Evolutionary conservation across 179 eudicot species (phyloP), one percentile per base, ranked within the genome.

Genomic region (Nepenthes alata): DNA sequence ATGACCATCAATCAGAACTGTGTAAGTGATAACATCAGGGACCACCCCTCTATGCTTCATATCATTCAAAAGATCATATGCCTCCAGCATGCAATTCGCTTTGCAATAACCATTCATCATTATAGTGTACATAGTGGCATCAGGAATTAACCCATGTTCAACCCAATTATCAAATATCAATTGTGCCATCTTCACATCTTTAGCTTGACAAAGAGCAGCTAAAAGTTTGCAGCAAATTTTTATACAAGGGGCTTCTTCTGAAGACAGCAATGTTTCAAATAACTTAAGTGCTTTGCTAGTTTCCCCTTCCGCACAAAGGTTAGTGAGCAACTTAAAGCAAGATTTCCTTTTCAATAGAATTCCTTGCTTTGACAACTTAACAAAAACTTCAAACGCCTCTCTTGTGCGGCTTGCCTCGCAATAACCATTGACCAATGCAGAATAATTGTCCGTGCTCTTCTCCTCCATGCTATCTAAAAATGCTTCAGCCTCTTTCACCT

Each of bases 11-110:
- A 83, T 61, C 65, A 88, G 65, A 61, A 79, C 89, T 35, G 96
- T 85, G 68, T 78, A 88, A 52, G 87, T 78, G 57, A 81, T 41
- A 51, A 85, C 61, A 70, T 88, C 96, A 68, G 96, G 87, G 60
- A 14, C 36, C 48, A 85, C 78, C 35, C 93, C 89, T 66, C 67
- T 77, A 25, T 16, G 61, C 73, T 80, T 81, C 93, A 88, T 85
- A 64, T 73, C 77, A 35, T 66, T 45, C 37, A 83, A 81, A 63
- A 88, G 84, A 56, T 63, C 63, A 54, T 44, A 44, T 50, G 93
- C 96, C 60, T 76, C 70, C 41, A 13, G 15, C 68, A 83, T 48
- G 61, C 59, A 25, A 66, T 83, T 79, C 37, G 55, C 75, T 63
- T 62, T 78, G 67, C 80, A 80, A 60, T 81, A 88, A 14, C 93